phyloP scores from a whole-genome alignment of 139 green algal species.

The Chlorella sp. region DNA sequence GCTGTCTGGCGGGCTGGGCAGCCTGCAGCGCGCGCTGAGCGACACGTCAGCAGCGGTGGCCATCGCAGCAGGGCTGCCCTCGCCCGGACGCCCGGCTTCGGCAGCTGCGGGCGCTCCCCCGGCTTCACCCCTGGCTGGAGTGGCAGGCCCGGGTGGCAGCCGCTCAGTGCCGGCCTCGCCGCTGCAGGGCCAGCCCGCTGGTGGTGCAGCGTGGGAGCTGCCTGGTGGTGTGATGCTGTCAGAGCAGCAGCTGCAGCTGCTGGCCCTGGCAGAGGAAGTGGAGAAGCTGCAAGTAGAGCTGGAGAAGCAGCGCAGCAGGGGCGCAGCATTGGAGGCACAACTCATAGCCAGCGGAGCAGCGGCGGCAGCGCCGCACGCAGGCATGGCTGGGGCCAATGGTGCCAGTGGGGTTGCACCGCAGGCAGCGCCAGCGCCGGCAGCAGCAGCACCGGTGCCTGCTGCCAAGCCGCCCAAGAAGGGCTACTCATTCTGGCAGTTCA shows the following conservation, averaged over 20 bases:
- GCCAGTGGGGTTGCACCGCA: not conserved
- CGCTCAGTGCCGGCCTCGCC: no score
- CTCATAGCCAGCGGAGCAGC: not conserved
- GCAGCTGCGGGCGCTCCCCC: not conserved
- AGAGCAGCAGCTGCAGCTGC: slow-evolving; percentile 37
- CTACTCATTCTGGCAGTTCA: slow-evolving; percentile 34
- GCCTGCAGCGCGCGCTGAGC: not conserved
- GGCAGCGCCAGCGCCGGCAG: not conserved
- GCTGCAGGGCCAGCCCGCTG: not conserved
- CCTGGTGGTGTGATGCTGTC: slow-evolving; percentile 34
- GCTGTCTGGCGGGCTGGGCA: not conserved
- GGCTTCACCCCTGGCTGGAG: not conserved
- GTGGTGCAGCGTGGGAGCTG: slow-evolving; percentile 25
- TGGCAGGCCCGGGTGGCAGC: no score
- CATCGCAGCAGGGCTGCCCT: not conserved
- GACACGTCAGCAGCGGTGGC: not conserved
- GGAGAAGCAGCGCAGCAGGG: slow-evolving; percentile 15
- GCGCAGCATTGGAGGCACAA: not conserved
- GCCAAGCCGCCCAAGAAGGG: slow-evolving; percentile 2
- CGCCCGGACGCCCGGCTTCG: not conserved
- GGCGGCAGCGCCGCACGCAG: not conserved
- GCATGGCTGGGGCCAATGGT: no score
- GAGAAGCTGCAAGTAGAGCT: slow-evolving; percentile 22
- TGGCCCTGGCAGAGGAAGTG: slow-evolving; percentile 43
- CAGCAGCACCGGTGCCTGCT: not conserved